Evolutionary conservation across 768 basidiomycete species (phyloP), one percentile per base, ranked within the genome.

Genomic region (Xerocomellus intermedius): DNA sequence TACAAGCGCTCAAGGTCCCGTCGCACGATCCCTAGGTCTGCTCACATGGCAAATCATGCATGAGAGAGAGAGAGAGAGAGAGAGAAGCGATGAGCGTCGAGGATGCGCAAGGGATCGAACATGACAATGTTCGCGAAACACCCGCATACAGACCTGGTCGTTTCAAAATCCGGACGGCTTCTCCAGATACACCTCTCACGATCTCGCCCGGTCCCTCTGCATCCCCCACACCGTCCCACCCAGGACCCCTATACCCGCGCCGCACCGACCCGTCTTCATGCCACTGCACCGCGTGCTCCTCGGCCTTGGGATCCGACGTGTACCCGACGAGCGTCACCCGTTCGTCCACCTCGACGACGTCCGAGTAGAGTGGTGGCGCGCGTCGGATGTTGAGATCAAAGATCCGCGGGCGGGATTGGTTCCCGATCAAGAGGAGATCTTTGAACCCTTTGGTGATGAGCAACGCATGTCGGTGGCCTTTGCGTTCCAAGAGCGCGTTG

Each of bases 271-370:
- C 92, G 28, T 82, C 71, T 14, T 86, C 83, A 57, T 87, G 81
- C 63, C 95, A 98, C 60, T 85, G 77, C 6, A 95, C 75, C 0
- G 85, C 84, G 60, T 94, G 83, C 37, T 83, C 82, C 53, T 86
- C 90, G 0, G 87, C 82, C 48, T 86, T 69, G 0, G 94, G 94
- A 65, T 98, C 95, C 16, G 88, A 91, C 0, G 94, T 92, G 65
- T 90, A 98, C 17, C 94, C 95, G 0, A 95, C 89, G 13, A 98
- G 78, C 0, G 95, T 98, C 8, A 97, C 96, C 10, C 96, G 86
- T 73, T 98, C 96, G 61, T 96, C 93, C 0, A 87, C 79, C 61
- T 84, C 79, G 22, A 82, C 58, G 1, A 80, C 79, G 7, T 79
- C 75, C 13, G 84, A 82, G 69, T 95, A 98, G 6, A 98, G 75